phyloP scores from a whole-genome alignment of 192 early-diverging fungal genomes.

The Coemansia erecta region DNA sequence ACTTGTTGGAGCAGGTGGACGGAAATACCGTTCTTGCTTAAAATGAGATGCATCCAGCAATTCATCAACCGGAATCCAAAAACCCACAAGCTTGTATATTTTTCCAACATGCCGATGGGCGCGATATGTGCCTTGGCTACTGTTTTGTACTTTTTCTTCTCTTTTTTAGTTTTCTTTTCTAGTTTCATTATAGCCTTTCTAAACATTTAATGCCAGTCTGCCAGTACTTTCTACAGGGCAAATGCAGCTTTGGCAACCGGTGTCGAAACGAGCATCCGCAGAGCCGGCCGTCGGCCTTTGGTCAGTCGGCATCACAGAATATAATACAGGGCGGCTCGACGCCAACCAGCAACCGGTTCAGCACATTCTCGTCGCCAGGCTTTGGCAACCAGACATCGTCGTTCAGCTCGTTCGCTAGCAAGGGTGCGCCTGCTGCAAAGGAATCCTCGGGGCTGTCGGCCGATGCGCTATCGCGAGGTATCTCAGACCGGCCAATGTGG shows the following conservation, averaged over 20 bases:
- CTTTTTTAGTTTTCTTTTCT: not conserved
- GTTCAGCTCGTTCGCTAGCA: slow-evolving; percentile 7
- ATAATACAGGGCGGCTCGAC: slow-evolving; percentile 39
- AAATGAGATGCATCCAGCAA: no score
- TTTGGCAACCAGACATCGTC: not conserved
- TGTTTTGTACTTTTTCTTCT: slow-evolving; percentile 1
- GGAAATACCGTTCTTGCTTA: no score
- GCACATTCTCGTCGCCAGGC: slow-evolving; percentile 10
- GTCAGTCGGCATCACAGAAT: slow-evolving; percentile 41
- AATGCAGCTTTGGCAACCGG: slow-evolving; percentile 57
- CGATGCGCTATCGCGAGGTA: slow-evolving; percentile 39
- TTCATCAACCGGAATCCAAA: no score
- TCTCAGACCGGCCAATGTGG: slow-evolving; percentile 56
- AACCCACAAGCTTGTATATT: no score
- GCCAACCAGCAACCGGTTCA: slow-evolving; percentile 12
- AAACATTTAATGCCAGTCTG: slow-evolving; percentile 28
- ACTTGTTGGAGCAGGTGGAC: no score
- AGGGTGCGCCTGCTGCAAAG: not conserved
- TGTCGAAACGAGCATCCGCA: slow-evolving; percentile 60
- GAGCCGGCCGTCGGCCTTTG: slow-evolving; percentile 42
- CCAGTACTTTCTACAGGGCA: slow-evolving; percentile 57
- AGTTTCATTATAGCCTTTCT: not conserved
- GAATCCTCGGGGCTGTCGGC: slow-evolving; percentile 23
- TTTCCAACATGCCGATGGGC: no score
- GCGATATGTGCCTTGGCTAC: no score